These are phyloP conservation scores for Parachaetomium inaequale DNA, from an alignment of 495 filamentous ascomycete species.

Conservation along the genomic window DNA sequence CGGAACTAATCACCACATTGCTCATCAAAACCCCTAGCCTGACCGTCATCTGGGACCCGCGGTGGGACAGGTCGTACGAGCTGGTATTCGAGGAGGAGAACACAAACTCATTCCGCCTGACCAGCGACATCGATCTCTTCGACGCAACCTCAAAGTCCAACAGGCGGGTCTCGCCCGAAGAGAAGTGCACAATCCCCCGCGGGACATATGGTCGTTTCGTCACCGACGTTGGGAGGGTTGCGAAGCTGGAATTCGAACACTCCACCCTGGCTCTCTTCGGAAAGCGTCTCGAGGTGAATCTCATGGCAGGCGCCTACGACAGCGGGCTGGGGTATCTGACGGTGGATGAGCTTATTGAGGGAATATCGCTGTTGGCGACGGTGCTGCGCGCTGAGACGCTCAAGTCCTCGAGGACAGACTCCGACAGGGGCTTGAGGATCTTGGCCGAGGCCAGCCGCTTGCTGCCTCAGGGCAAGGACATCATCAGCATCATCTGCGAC, in stretches of 20 bases:
- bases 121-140: constrained; percentile 53
- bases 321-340: constrained; percentile 34
- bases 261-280: constrained; percentile 76
- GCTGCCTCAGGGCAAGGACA: constrained; percentile 69
- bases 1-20: constrained; percentile 50
- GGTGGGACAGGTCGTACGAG: constrained; percentile 54
- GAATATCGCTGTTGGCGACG: constrained; percentile 41
- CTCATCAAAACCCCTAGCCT: constrained; percentile 64
- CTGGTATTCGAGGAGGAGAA: constrained; percentile 81
- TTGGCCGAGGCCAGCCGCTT: constrained; percentile 70
- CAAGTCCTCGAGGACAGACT: constrained; percentile 26
- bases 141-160: constrained; percentile 30
- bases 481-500: constrained; percentile 75
- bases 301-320: constrained; percentile 39
- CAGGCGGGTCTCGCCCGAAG: constrained; percentile 33
- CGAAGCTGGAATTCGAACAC: constrained; percentile 64
- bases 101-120: constrained; percentile 59
- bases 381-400: constrained; percentile 40
- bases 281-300: constrained; percentile 60
- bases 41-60: constrained; percentile 62
- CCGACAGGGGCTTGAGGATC: constrained; percentile 45
- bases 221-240: constrained; percentile 53
- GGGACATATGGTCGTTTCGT: constrained; percentile 68
- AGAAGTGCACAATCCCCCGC: constrained; percentile 52
- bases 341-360: constrained; percentile 39